Percentiles rank a stretch among this genome's conserved stretches.
phyloP scores from a whole-genome alignment of 352 stramenopile genomes.

The Plasmopara muralis region DNA sequence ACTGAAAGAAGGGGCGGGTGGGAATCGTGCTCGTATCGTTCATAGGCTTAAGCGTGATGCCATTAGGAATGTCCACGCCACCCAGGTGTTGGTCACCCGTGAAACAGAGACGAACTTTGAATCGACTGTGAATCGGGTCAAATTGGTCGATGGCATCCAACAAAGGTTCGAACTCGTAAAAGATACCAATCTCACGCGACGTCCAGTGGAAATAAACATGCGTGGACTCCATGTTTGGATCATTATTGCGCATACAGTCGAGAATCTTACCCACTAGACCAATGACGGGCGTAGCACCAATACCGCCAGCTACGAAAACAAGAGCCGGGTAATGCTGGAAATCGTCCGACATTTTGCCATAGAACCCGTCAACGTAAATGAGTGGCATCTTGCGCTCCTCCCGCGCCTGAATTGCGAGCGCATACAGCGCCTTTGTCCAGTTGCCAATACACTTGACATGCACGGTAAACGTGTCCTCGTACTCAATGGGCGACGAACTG shows the following conservation, averaged over 20 bases:
- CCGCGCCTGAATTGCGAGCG: slow-evolving; percentile 62
- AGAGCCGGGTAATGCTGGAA: slow-evolving; percentile 79
- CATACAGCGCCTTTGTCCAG: slow-evolving; percentile 72
- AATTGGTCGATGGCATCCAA: slow-evolving; percentile 72
- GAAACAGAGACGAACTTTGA: slow-evolving; percentile 73
- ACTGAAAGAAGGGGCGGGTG: slow-evolving; percentile 72
- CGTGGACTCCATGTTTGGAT: slow-evolving; percentile 58
- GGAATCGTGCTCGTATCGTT: slow-evolving; percentile 76
- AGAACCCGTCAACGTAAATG: slow-evolving; percentile 79
- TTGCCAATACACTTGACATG: slow-evolving; percentile 74
- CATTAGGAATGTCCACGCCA: slow-evolving; percentile 63
- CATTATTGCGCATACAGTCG: slow-evolving; percentile 71
- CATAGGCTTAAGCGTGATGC: slow-evolving; percentile 72
- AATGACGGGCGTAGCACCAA: slow-evolving; percentile 86
- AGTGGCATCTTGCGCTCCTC: slow-evolving; percentile 75
- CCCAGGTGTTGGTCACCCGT: slow-evolving; percentile 75
- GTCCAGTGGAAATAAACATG: slow-evolving; percentile 84
- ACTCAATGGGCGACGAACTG: slow-evolving; percentile 77
- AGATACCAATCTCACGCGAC: slow-evolving; percentile 75
- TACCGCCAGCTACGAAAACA: slow-evolving; percentile 76
- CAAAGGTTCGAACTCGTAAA: slow-evolving; percentile 80
- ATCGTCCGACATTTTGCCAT: slow-evolving; percentile 78
- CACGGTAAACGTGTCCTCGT: slow-evolving; percentile 79
- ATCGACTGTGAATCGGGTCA: slow-evolving; percentile 54
- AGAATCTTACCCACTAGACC: slow-evolving; percentile 84